Evolutionary conservation across 2,329 filamentous ascomycete species (phyloP), one percentile per base, ranked within the genome.

Genomic region (Moelleriella libera): DNA sequence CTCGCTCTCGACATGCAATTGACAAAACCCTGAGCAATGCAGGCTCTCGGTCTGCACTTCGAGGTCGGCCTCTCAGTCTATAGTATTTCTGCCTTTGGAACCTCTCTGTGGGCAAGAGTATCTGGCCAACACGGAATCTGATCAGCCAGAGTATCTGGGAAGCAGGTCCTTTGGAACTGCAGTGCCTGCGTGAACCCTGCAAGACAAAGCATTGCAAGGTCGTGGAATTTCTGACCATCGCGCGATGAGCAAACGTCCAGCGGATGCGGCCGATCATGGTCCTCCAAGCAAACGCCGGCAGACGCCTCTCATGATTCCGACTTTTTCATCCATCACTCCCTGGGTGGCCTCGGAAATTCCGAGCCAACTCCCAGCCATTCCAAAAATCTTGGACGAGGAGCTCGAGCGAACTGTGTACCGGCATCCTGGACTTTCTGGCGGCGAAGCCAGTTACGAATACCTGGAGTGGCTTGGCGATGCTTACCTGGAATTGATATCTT

Each of bases 391-490:
- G 5, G 74, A 88, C 52, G 65, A 71, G 0, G 63, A 68, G 28
- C 69, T 89, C 14, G 76, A 82, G 55, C 67, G 65, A 30, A 74
- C 79, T 12, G 77, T 80, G 9, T 83, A 89, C 56, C 86, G 76
- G 1, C 86, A 90, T 55, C 67, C 72, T 1, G 79, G 77, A 1
- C 58, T 68, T 47, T 41, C 34, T 30, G 57, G 56, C 4, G 30
- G 47, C 4, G 51, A 49, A 1, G 55, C 58, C 30, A 64, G 63
- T 57, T 96, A 96, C 63, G 89, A 96, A 58, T 77, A 79, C 14
- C 76, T 96, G 6, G 90, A 97, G 63, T 88, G 90, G 67, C 72
- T 95, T 6, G 90, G 90, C 6, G 90, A 97, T 60, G 83, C 86
- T 21, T 90, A 90, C 56, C 70, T 94, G 46, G 85, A 94, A 58